phyloP scores from a whole-genome alignment of 2,329 filamentous ascomycete genomes.

The Ophiostoma ulmi region DNA sequence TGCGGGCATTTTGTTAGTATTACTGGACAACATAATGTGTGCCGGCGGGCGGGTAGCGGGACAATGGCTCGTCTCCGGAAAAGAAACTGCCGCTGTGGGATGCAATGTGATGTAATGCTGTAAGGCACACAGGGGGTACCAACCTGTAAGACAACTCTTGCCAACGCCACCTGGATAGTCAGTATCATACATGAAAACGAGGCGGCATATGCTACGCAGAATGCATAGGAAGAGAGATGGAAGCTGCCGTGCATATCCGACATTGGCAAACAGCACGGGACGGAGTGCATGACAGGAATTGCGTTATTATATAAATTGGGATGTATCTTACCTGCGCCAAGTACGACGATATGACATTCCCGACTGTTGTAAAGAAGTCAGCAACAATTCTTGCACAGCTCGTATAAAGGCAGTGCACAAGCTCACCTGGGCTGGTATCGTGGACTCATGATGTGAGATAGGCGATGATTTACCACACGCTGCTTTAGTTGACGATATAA shows the following conservation, averaged over 20 bases:
- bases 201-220: too few relatives aligned
- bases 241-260: constrained; percentile 5
- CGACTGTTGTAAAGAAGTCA: constrained; percentile 44
- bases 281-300: neutral
- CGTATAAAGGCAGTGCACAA: neutral
- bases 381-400: neutral
- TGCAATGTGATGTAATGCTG: constrained; percentile 23
- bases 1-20: constrained; percentile 34
- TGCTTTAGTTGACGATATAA: neutral
- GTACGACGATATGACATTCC: constrained; percentile 77
- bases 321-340: constrained; percentile 63
- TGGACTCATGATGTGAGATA: neutral
- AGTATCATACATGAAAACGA: constrained; percentile 6
- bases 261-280: neutral
- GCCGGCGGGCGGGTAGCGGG: neutral
- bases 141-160: constrained; percentile 88
- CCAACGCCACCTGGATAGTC: constrained; percentile 69
- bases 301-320: neutral
- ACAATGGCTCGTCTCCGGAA: neutral
- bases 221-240: constrained; percentile 13
- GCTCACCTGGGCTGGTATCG: constrained; percentile 13
- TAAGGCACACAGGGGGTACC: constrained; percentile 30
- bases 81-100: neutral
- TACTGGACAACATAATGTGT: neutral
- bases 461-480: neutral